Conservation (phyloP, 306 rosid species). For the Vigna hirtella region DNA sequence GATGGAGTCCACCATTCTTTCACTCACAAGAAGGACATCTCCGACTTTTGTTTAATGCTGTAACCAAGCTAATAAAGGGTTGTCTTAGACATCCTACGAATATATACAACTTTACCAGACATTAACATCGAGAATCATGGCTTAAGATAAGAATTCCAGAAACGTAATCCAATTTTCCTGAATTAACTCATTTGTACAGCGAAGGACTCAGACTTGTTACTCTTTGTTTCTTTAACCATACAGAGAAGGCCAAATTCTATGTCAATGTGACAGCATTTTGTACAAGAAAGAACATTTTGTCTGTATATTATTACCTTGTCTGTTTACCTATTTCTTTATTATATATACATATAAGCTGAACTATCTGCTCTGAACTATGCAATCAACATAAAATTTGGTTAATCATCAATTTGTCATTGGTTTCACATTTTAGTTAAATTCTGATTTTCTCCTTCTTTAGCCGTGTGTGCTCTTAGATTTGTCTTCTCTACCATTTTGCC, state of each 20-base stretch:
- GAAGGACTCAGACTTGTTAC: slow-evolving; percentile 23
- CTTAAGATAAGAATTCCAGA: slow-evolving; percentile 26
- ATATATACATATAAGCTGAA: neutral
- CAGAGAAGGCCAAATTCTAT: slow-evolving; percentile 14
- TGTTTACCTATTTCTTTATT: neutral
- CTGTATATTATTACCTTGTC: neutral
- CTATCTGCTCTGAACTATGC: neutral
- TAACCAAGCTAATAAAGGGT: slow-evolving; percentile 39
- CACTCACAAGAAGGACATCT: slow-evolving; percentile 67
- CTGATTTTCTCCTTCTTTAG: neutral
- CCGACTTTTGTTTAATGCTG: slow-evolving; percentile 28
- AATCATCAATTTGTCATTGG: neutral
- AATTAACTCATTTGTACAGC: slow-evolving; percentile 29
- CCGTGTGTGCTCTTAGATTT: neutral
- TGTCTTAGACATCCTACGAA: slow-evolving; percentile 39
- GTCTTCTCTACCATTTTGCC: neutral
- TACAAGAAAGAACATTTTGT: neutral
- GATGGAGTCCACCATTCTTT: slow-evolving; percentile 95
- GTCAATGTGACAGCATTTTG: neutral
- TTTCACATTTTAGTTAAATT: neutral
- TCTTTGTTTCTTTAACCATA: slow-evolving; percentile 7
- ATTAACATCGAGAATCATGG: slow-evolving; percentile 20
- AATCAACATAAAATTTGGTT: neutral
- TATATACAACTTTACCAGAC: slow-evolving; percentile 23
- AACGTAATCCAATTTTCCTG: slow-evolving; percentile 28